phyloP scores from a whole-genome alignment of 257 asterid species.

The Linderniella brevidens region DNA sequence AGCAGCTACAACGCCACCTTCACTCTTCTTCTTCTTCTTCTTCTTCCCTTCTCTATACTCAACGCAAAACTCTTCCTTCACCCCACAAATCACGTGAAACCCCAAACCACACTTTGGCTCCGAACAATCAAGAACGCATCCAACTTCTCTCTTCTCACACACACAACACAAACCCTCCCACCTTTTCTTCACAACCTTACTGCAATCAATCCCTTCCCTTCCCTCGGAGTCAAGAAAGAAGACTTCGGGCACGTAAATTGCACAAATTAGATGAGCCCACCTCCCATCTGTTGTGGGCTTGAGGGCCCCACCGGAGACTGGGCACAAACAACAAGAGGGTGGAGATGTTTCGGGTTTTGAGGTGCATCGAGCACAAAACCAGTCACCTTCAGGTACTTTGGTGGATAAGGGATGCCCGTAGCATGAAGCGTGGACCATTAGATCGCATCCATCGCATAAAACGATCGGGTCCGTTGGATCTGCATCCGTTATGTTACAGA shows the following conservation, averaged over 20 bases:
- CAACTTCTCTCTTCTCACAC: slow-evolving; percentile 25
- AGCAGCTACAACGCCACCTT: slow-evolving; percentile 53
- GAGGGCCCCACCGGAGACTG: slow-evolving; percentile 47
- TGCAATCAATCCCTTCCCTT: slow-evolving; percentile 50
- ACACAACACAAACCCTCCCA: slow-evolving; percentile 48
- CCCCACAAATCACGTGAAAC: slow-evolving; percentile 73
- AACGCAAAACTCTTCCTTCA: slow-evolving; percentile 42
- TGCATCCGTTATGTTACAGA: slow-evolving; percentile 75
- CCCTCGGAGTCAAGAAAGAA: slow-evolving; percentile 44
- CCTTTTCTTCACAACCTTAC: slow-evolving; percentile 34
- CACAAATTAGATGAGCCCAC: slow-evolving; percentile 86
- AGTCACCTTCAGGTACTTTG: slow-evolving; percentile 72
- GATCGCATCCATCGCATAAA: slow-evolving; percentile 78
- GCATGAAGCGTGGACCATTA: slow-evolving; percentile 77
- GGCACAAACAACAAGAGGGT: slow-evolving; percentile 57
- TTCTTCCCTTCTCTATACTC: slow-evolving; percentile 54
- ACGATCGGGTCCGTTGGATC: slow-evolving; percentile 79
- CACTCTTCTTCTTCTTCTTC: slow-evolving; percentile 15
- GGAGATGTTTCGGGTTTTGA: slow-evolving; percentile 10
- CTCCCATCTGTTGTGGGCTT: slow-evolving; percentile 51
- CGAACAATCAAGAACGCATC: slow-evolving; percentile 73
- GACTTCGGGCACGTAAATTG: slow-evolving; percentile 75
- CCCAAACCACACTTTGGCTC: slow-evolving; percentile 50
- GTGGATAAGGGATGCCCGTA: slow-evolving; percentile 53
- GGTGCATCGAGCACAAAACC: slow-evolving; percentile 64